Base-by-base conservation (phyloP, 352 stramenopile species). In the Pythium dissimile region DNA sequence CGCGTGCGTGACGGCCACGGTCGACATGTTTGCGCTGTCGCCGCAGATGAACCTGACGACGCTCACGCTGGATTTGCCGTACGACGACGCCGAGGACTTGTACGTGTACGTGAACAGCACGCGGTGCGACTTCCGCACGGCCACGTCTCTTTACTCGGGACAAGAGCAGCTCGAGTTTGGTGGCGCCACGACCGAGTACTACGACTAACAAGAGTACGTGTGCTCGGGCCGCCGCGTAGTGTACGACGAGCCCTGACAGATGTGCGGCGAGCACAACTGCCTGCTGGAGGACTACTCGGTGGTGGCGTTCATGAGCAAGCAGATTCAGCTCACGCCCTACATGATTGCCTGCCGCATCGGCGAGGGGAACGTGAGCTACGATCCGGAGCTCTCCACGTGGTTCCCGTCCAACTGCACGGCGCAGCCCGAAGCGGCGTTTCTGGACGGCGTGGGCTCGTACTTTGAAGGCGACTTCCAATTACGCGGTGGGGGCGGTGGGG, bases 381-480 rank as follows among this genome's bases (percentile, higher is more conserved):
- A 69, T 52, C 57, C 47, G 47, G 70, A 75, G 48, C 68, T 75
- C 47, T 59, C 47, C 10, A 60, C 59, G 10, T 82, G 65, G 49
- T 82, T 69, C 49, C 71, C 68, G 1, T 54, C 41, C 1, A 34
- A 66, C 15, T 82, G 73, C 32, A 39, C 41, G 1, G 60, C 66
- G 15, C 12, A 65, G 5, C 26, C 42, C 1, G 63, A 79, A 43
- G 31, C 64, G 20, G 61, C 62, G 10, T 73, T 82, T 18, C 11
- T 80, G 10, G 77, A 77, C 34, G 68, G 68, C 26, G 63, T 77
- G 31, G 68, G 68, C 7, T 79, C 73, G 31, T 72, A 76, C 54
- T 69, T 82, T 41, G 32, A 57, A 3, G 73, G 67, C 18, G 68
- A 77, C 28, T 55, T 34, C 15, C 10, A 32, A 23, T 32, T 56